phyloP scores from a whole-genome alignment of 1,284 basidiomycete species.

The Cryptococcus deneoformans region DNA sequence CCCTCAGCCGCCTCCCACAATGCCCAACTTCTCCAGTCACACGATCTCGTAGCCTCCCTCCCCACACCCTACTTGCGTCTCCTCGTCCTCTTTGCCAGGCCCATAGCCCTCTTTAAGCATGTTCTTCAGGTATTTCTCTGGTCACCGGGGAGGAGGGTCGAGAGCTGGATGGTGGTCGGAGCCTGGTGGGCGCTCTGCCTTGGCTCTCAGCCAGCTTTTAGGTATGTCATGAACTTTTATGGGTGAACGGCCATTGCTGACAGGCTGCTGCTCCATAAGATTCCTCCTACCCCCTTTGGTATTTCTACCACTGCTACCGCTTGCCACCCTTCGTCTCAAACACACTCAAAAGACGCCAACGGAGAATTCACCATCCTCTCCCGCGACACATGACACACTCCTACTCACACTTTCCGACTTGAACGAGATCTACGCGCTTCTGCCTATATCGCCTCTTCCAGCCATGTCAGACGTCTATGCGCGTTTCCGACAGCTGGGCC shows the following conservation, averaged over 20 bases:
- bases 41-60: slow-evolving; percentile 43
- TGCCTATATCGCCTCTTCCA: slow-evolving; percentile 38
- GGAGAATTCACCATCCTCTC: slow-evolving; percentile 36
- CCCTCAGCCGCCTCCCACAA: neutral
- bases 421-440: slow-evolving; percentile 43
- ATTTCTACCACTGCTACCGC: slow-evolving; percentile 35
- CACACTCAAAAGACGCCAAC: slow-evolving; percentile 48
- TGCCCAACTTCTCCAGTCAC: slow-evolving; percentile 15
- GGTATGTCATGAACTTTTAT: slow-evolving; percentile 51
- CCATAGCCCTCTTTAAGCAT: slow-evolving; percentile 56
- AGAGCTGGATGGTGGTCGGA: slow-evolving; percentile 65
- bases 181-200: slow-evolving; percentile 77
- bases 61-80: slow-evolving; percentile 47
- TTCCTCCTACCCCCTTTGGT: slow-evolving; percentile 47
- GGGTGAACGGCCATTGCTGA: neutral
- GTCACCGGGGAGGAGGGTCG: slow-evolving; percentile 59
- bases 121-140: slow-evolving; percentile 61
- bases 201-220: slow-evolving; percentile 57
- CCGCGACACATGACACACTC: slow-evolving; percentile 63
- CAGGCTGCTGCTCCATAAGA: slow-evolving; percentile 20
- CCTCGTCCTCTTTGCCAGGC: slow-evolving; percentile 53
- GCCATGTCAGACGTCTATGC: slow-evolving; percentile 22
- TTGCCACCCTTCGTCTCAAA: slow-evolving; percentile 50
- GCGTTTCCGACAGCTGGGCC: slow-evolving; percentile 35
- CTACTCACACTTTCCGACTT: slow-evolving; percentile 47